phyloP scores from a whole-genome alignment of 2,329 filamentous ascomycete genomes.

The Fusarium brevicatenulatum region DNA sequence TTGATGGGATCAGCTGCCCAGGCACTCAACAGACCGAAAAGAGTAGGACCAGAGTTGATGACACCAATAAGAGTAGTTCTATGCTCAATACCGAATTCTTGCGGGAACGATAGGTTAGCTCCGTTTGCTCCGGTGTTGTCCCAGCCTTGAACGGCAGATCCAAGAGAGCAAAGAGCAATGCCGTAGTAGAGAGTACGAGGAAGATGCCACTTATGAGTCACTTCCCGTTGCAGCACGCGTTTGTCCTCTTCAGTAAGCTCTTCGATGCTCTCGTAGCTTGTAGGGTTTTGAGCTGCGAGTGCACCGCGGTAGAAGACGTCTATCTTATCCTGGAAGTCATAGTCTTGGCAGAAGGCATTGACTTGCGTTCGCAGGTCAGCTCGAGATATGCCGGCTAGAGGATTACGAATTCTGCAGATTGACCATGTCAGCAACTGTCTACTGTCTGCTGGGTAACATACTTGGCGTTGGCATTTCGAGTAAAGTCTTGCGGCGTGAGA shows the following conservation, averaged over 20 bases:
- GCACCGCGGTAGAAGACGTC: conserved; percentile 45
- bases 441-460: not conserved
- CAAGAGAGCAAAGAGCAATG: conserved; percentile 46
- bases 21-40: conserved; percentile 37
- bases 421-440: not conserved
- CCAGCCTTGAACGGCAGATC: conserved; percentile 53
- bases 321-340: conserved; percentile 41
- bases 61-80: conserved; percentile 65
- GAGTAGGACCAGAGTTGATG: conserved; percentile 57
- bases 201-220: conserved; percentile 45
- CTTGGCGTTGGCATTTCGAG: conserved; percentile 49
- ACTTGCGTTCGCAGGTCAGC: conserved; percentile 38
- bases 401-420: conserved; percentile 41
- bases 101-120: conserved; percentile 53
- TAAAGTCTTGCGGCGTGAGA: conserved; percentile 34
- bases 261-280: conserved; percentile 28
- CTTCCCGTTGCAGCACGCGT: conserved; percentile 36
- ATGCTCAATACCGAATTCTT: conserved; percentile 49
- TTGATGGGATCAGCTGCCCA: conserved; percentile 53
- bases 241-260: conserved; percentile 44
- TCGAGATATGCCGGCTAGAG: conserved; percentile 40
- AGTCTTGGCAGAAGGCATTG: conserved; percentile 41
- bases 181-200: conserved; percentile 43
- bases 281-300: conserved; percentile 43
- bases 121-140: conserved; percentile 56